Evolutionary conservation across 495 filamentous ascomycete species (phyloP), one percentile per base, ranked within the genome.

Genomic region (Penicillium paradoxum): DNA sequence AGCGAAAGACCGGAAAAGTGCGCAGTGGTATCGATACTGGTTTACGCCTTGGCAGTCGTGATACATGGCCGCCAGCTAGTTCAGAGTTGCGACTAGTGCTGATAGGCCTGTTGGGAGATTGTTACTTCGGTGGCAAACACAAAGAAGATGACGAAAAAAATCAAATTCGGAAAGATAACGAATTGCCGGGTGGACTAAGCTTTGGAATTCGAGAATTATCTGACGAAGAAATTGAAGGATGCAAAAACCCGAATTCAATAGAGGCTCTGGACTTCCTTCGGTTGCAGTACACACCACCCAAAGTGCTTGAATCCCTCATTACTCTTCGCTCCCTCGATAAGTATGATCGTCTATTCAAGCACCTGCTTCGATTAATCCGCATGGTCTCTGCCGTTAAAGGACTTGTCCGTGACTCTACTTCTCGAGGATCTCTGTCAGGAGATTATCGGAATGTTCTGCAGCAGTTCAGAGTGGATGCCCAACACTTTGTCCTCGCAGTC

Each of bases 231-330:
- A 82, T 95, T 18, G 80, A 87, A 32, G 82, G 79, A 55, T 89
- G 87, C 64, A 83, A 89, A 72, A 81, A 97, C 60, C 84, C 89
- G 0, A 78, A 87, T 59, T 82, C 82, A 0, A 79, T 97, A 27
- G 85, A 89, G 67, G 93, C 93, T 0, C 74, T 97, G 15, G 93
- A 98, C 66, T 97, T 98, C 61, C 75, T 98, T 15, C 83, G 86
- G 2, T 73, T 98, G 4, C 84, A 90, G 45, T 98, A 96, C 72
- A 86, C 83, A 34, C 81, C 93, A 0, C 90, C 92, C 0, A 60
- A 78, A 3, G 80, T 87, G 2, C 76, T 98, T 0, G 81, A 85
- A 32, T 71, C 82, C 0, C 76, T 97, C 48, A 84, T 98, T 21
- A 88, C 88, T 0, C 71, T 79, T 0, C 63, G 69, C 0, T 73